A percentile compares a stretch with the other conserved stretches of the same genome.
These are phyloP conservation scores for Paraphaeosphaeria sporulosa DNA, from an alignment of 2,329 filamentous ascomycete genomes.

Conservation along the genomic window DNA sequence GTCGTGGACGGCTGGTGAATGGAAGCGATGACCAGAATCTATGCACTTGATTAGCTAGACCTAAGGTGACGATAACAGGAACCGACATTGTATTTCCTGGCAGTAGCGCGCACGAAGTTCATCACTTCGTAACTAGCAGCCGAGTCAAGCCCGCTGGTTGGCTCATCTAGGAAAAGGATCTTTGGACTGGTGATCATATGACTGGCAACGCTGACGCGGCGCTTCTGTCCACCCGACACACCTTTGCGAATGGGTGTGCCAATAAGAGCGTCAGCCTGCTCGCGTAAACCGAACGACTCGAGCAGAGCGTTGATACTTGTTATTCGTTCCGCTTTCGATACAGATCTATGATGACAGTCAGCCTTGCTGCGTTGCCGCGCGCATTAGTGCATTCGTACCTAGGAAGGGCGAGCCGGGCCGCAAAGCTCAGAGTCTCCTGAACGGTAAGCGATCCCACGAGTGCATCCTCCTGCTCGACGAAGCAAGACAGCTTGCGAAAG, in stretches of 20 bases:
- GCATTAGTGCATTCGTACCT: constrained; percentile 29
- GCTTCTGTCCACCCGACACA: constrained; percentile 85
- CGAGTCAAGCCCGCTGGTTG: constrained; percentile 83
- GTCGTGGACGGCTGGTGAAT: constrained; percentile 86
- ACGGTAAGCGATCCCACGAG: constrained; percentile 83
- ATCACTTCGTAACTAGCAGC: constrained; percentile 79
- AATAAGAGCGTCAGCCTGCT: constrained; percentile 74
- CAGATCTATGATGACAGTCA: constrained; percentile 46
- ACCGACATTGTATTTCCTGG: constrained; percentile 69
- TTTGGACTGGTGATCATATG: constrained; percentile 83
- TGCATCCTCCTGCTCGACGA: constrained; percentile 89
- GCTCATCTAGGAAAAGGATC: constrained; percentile 84
- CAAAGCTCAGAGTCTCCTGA: constrained; percentile 79
- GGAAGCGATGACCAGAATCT: constrained; percentile 80
- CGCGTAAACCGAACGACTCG: constrained; percentile 74
- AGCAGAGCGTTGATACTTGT: constrained; percentile 72
- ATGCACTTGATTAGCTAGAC: constrained; percentile 15
- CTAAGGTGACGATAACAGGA: background rate
- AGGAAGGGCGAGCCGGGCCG: constrained; percentile 70
- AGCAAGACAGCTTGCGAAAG: constrained; percentile 73
- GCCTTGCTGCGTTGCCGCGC: constrained; percentile 6
- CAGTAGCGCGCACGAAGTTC: constrained; percentile 72
- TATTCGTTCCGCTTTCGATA: constrained; percentile 65
- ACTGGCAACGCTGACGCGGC: constrained; percentile 78
- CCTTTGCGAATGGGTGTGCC: constrained; percentile 85